Evolutionary conservation across 2,329 filamentous ascomycete genomes (phyloP), one percentile per base, ranked within the genome.

Genomic region (Verticillium klebahnii): DNA sequence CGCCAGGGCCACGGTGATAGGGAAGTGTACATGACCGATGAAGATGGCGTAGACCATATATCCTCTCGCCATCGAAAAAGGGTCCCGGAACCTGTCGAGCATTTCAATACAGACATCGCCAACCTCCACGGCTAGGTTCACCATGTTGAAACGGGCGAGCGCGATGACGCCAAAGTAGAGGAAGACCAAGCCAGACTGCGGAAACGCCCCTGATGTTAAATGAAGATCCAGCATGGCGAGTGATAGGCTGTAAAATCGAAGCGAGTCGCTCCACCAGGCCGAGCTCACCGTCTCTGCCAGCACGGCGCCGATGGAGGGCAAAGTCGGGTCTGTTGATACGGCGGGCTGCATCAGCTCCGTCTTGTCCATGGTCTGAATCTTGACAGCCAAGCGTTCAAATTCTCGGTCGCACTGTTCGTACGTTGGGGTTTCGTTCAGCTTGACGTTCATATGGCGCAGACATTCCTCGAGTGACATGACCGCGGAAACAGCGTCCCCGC

Each of bases 341-440:
- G 73, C 68, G n/a, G 77, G 75, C 45, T 75, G 76, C 56, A 85
- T 66, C 2, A 87, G 69, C 5, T 78, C 72, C 6, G 75, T 68
- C 32, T 76, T 77, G 54, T 86, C 87, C 74, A 83, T 83, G 52
- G 77, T 81, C 70, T 84, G 82, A 14, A 93, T 82, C 68, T 82
- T 82, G 2, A 80, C 73, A n/a, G 84, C 82, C 19, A 89, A 77
- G 59, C 82, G 80, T 66, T 87, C 82, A 68, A 95, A 97, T 60
- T 89, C 86, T 19, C 78, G 77, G 70, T 97, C 93, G 69, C 92
- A 96, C 67, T 89, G 85, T 67, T 93, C 87, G 72, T 88, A 93
- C 0, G 85, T 88, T 2, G 88, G 88, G 2, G 86, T 78, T 1
- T 87, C 80, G 37, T 88, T 84, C 14, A 95, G 78, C 1, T 83